phyloP scores from a whole-genome alignment of 805 yeast species.

The Nakazawaea sp. region DNA sequence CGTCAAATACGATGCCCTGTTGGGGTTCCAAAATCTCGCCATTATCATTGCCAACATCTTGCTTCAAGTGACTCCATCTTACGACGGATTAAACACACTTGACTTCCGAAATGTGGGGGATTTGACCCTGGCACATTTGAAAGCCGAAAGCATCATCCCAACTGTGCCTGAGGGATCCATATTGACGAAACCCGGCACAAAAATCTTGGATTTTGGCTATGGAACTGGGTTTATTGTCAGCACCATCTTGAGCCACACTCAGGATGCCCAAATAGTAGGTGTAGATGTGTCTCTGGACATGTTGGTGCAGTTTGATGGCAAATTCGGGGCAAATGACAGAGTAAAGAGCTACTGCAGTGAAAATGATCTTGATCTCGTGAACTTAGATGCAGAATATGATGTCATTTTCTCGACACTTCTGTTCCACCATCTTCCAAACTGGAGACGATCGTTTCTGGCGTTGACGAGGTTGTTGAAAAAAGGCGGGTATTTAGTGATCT shows the following conservation, averaged over 20 bases:
- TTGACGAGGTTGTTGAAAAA: conserved; percentile 26
- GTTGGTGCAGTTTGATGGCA: conserved; percentile 14
- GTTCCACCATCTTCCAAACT: conserved; percentile 34
- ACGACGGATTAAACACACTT: conserved; percentile 1
- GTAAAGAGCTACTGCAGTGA: too few species aligned
- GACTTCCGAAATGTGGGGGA: too few species aligned
- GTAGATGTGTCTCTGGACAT: conserved; percentile 28
- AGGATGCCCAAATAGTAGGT: too few species aligned
- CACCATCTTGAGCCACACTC: conserved; percentile 24
- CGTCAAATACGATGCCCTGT: background rate
- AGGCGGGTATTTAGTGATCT: conserved; percentile 27
- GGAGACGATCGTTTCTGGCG: too few species aligned
- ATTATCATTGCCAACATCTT: background rate
- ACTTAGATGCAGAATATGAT: too few species aligned
- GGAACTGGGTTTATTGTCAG: conserved; percentile 34
- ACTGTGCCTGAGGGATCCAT: conserved; percentile 5
- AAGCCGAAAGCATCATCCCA: conserved; percentile 6
- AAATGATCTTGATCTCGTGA: background rate
- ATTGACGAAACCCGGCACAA: conserved; percentile 11
- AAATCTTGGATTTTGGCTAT: conserved; percentile 34
- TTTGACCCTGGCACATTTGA: too few species aligned
- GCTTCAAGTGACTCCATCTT: conserved; percentile 1
- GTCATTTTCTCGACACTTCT: conserved; percentile 28
- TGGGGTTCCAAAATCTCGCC: background rate
- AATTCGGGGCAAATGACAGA: conserved; percentile 13